Conservation (phyloP, 2,329 filamentous ascomycete genomes). For the Arthrobotrys sinensis region DNA sequence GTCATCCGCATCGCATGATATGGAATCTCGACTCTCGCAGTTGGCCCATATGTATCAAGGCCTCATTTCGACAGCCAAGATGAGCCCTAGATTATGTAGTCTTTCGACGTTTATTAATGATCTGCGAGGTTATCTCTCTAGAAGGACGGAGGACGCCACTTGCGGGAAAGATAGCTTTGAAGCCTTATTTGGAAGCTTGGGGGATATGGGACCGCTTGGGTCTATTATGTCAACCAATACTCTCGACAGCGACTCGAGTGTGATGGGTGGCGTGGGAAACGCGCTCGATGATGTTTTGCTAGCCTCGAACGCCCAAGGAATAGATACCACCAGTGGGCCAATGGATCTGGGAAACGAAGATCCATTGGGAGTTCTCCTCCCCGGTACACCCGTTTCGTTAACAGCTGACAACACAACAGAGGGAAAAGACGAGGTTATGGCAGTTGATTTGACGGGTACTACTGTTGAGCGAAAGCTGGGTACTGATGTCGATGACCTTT, state of each 20-base stretch:
- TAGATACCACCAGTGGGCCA: not conserved
- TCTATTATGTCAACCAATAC: not conserved
- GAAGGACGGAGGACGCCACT: conserved; percentile 26
- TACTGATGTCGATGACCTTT: conserved; percentile 45
- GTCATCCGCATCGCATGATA: conserved; percentile 22
- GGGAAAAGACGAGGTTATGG: conserved; percentile 24
- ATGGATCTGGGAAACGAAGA: conserved; percentile 4
- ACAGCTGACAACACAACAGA: not conserved
- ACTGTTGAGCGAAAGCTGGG: conserved; percentile 21
- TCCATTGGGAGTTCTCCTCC: conserved; percentile 23
- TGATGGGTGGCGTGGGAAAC: not conserved
- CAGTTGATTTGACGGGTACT: not conserved
- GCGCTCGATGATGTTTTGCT: conserved; percentile 18
- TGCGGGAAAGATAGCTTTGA: conserved; percentile 55
- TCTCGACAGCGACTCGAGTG: not conserved
- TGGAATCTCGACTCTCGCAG: conserved; percentile 40
- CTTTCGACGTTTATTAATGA: conserved; percentile 56
- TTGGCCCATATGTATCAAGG: conserved; percentile 43
- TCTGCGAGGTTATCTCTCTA: conserved; percentile 33
- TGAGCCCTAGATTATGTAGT: conserved; percentile 48
- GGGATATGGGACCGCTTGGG: conserved; percentile 20
- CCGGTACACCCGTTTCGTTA: conserved; percentile 26
- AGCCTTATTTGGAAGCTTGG: conserved; percentile 47
- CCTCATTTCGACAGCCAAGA: conserved; percentile 40
- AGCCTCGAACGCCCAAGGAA: conserved; percentile 19